Percentiles rank a stretch among this genome's conserved stretches.
Conservation (phyloP, 2,329 filamentous ascomycete species). For the Colletotrichum plurivorum region DNA sequence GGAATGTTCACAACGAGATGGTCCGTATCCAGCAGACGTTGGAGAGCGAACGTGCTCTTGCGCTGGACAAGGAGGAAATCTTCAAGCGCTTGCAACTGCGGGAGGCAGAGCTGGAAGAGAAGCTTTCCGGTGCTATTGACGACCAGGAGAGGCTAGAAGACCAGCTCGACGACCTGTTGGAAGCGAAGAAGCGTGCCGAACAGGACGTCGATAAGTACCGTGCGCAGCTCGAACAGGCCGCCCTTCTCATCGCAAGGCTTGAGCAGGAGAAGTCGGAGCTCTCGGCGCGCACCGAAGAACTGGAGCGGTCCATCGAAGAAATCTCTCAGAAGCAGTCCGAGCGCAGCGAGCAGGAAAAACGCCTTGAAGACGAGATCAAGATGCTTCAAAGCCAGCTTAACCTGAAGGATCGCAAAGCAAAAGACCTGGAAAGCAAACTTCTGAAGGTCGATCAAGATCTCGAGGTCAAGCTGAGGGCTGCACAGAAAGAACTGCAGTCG, state of each 20-base stretch:
- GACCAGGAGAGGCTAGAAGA: constrained; percentile 96
- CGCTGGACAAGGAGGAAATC: constrained; percentile 98
- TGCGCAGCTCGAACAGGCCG: constrained; percentile 91
- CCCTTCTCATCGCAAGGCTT: constrained; percentile 85
- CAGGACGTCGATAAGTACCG: constrained; percentile 85
- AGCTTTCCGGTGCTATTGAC: constrained; percentile 90
- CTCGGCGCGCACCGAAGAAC: constrained; percentile 73
- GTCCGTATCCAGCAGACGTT: constrained; percentile 92
- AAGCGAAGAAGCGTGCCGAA: constrained; percentile 90
- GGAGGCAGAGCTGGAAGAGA: constrained; percentile 93
- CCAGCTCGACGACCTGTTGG: constrained; percentile 89
- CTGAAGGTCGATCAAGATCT: constrained; percentile 90
- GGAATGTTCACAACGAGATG: constrained; percentile 89
- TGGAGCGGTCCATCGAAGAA: constrained; percentile 80
- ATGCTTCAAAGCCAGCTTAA: constrained; percentile 92
- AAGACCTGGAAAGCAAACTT: constrained; percentile 88
- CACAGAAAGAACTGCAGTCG: constrained; percentile 84
- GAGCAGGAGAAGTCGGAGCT: constrained; percentile 89
- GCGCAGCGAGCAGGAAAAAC: constrained; percentile 81
- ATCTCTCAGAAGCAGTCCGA: constrained; percentile 80
- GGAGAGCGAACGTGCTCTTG: constrained; percentile 95
- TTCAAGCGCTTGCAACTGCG: constrained; percentile 95
- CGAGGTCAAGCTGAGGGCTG: constrained; percentile 83
- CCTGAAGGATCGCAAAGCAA: constrained; percentile 89
- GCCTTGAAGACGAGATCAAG: constrained; percentile 85